These are phyloP conservation scores for Microdochium paspali DNA, from an alignment of 2,329 filamentous ascomycete species.

Conservation along the genomic window DNA sequence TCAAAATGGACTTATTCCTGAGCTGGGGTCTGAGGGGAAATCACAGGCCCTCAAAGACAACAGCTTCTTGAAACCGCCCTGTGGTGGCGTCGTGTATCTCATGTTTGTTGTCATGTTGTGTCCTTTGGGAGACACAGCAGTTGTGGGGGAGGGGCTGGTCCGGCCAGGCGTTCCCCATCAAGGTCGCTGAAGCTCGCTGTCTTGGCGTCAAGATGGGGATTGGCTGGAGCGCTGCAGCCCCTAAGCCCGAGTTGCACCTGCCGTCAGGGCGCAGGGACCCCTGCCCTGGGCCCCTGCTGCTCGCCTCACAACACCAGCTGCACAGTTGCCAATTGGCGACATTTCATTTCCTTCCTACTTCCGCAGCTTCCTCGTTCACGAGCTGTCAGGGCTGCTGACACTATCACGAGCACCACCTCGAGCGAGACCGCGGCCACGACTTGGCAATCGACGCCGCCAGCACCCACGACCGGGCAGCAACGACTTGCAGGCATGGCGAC, in stretches of 20 bases:
- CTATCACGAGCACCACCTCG: neutral
- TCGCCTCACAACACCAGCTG: neutral
- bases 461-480: neutral
- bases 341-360: neutral
- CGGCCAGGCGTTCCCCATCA: too few species aligned
- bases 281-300: neutral
- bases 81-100: too few species aligned
- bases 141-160: neutral
- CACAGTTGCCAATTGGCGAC: neutral
- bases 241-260: too few species aligned
- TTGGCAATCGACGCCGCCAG: neutral
- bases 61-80: too few species aligned
- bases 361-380: neutral
- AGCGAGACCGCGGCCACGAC: neutral
- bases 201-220: too few species aligned
- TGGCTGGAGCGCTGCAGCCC: too few species aligned
- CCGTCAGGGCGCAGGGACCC: neutral
- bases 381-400: neutral
- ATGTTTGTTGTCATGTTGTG: too few species aligned
- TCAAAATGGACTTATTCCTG: neutral
- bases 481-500: constrained; percentile 36
- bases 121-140: too few species aligned
- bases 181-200: too few species aligned
- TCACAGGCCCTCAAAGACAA: too few species aligned
- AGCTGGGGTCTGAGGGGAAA: too few species aligned